These are phyloP conservation scores for Beta macrorhiza DNA, from an alignment of 179 eudicot genomes.

Conservation along the genomic window DNA sequence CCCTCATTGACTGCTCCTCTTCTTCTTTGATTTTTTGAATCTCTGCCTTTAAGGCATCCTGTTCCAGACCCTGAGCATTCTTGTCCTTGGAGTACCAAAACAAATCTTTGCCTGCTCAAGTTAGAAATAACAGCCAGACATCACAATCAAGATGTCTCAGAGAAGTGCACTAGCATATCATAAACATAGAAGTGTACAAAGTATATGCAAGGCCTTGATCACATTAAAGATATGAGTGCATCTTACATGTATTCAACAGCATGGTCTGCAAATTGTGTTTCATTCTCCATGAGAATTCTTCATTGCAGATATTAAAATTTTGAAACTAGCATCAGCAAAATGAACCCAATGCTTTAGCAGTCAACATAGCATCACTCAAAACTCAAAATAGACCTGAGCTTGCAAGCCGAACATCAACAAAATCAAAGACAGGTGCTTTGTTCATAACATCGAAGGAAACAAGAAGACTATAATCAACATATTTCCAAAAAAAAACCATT, in stretches of 20 bases:
- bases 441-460: not conserved
- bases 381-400: no score
- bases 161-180: constrained; percentile 8
- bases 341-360: not conserved
- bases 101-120: constrained; percentile 80
- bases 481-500: not conserved
- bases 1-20: constrained; percentile 96
- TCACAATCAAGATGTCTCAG: not conserved
- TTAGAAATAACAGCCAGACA: constrained; percentile 13
- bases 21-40: constrained; percentile 84
- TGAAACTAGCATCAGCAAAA: not conserved
- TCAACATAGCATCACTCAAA: no score
- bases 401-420: not conserved
- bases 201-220: not conserved
- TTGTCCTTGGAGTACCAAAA: constrained; percentile 89
- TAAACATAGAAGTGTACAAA: constrained; percentile 7
- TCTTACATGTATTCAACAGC: not conserved
- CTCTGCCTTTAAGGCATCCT: constrained; percentile 87
- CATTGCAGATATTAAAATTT: not conserved
- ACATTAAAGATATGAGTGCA: not conserved
- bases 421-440: not conserved
- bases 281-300: no score
- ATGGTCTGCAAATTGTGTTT: not conserved
- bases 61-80: constrained; percentile 40
- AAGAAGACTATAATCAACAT: not conserved